phyloP scores from a whole-genome alignment of 2,329 filamentous ascomycete species.

The Aureobasidium sp. region DNA sequence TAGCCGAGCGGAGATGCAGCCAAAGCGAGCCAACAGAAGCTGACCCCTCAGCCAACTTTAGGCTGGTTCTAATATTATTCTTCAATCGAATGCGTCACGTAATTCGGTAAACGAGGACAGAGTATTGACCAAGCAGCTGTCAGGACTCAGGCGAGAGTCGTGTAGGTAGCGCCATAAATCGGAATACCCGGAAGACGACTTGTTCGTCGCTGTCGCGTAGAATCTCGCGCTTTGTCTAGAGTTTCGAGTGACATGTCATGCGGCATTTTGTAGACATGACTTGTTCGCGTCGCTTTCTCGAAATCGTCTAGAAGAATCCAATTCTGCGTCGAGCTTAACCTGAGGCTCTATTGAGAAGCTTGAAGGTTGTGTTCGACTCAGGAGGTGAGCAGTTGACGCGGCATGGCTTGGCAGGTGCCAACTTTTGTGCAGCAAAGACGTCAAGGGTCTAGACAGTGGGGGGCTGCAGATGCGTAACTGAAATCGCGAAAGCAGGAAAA shows the following conservation, averaged over 20 bases:
- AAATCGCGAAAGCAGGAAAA: constrained; percentile 4
- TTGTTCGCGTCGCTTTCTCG: background rate
- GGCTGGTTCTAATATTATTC: no score
- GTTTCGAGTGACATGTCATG: no score
- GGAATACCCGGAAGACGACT: background rate
- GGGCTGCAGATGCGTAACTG: background rate
- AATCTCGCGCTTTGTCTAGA: no score
- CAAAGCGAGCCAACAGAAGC: no score
- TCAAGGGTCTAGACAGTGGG: background rate
- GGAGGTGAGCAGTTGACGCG: background rate
- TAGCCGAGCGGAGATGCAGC: no score
- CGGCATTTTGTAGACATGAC: background rate
- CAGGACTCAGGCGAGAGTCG: background rate
- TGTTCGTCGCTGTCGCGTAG: background rate
- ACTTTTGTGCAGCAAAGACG: background rate
- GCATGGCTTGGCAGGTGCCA: no score
- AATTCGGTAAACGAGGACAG: no score
- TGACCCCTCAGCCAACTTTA: no score
- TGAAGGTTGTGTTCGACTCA: background rate
- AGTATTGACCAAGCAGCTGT: no score
- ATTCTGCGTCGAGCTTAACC: background rate
- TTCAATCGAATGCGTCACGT: no score
- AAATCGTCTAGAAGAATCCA: background rate
- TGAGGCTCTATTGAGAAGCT: background rate
- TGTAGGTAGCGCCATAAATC: background rate